A percentile compares a stretch with the other conserved stretches of the same genome.
phyloP scores from a whole-genome alignment of 192 early-diverging fungal genomes.

The Linnemannia elongata region DNA sequence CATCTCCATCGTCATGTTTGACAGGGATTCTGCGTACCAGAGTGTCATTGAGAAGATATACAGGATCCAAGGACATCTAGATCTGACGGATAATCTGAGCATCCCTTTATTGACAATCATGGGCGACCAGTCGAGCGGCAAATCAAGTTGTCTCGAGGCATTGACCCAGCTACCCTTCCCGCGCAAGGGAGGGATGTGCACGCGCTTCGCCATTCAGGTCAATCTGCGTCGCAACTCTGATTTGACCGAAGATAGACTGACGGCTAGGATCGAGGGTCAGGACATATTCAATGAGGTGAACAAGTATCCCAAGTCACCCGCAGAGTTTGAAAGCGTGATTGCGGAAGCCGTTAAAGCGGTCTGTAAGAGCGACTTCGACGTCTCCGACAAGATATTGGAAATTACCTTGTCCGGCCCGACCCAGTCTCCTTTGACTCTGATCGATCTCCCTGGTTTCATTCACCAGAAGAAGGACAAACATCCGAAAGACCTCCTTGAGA shows the following conservation, averaged over 20 bases:
- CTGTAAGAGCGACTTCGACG: neutral
- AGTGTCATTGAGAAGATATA: too few relatives aligned
- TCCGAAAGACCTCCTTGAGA: neutral
- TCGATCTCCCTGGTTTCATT: conserved; percentile 20
- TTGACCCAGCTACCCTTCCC: conserved; percentile 16
- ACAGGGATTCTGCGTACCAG: too few relatives aligned
- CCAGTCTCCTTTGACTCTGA: conserved; percentile 15
- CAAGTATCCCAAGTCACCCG: neutral
- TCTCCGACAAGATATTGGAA: conserved; percentile 16
- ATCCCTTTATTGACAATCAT: too few relatives aligned
- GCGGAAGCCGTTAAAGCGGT: neutral
- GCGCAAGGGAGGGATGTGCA: neutral
- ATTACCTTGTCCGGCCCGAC: conserved; percentile 16
- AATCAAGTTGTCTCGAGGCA: too few relatives aligned
- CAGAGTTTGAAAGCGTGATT: neutral
- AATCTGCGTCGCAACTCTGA: conserved; percentile 9
- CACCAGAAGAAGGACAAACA: neutral
- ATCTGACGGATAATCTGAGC: too few relatives aligned
- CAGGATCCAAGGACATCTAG: too few relatives aligned
- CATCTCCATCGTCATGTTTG: too few relatives aligned
- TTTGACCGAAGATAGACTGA: neutral
- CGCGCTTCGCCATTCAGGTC: conserved; percentile 13
- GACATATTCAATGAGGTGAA: neutral
- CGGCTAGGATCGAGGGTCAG: conserved; percentile 19
- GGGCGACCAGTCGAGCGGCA: too few relatives aligned